Percentiles rank a stretch among this genome's conserved stretches.
These are phyloP conservation scores for Leccinum fuscescens DNA, from an alignment of 1,284 basidiomycete genomes.

Conservation along the genomic window DNA sequence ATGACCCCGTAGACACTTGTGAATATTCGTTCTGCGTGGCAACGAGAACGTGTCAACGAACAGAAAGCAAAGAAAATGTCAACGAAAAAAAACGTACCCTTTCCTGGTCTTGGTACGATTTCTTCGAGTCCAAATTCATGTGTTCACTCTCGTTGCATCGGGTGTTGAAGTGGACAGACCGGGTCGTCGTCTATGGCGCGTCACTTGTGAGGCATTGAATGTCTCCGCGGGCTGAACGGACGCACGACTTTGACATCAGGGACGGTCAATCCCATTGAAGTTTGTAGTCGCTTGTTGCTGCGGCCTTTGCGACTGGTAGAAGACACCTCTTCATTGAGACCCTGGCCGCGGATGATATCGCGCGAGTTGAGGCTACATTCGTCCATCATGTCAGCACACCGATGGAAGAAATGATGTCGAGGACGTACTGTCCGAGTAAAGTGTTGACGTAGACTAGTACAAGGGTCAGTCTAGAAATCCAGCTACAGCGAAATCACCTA, in stretches of 20 bases:
- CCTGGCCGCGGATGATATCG: slow-evolving; percentile 30
- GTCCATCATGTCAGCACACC: slow-evolving; percentile 3
- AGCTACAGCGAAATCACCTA: slow-evolving; percentile 11
- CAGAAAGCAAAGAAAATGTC: neutral
- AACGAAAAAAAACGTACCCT: slow-evolving; percentile 11
- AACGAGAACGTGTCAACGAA: neutral
- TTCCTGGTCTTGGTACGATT: slow-evolving; percentile 13
- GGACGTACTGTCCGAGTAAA: slow-evolving; percentile 29
- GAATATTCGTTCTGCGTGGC: slow-evolving; percentile 16
- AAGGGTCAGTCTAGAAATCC: neutral
- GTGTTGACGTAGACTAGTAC: slow-evolving; percentile 32
- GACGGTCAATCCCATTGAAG: slow-evolving; percentile 18
- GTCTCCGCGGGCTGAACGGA: neutral
- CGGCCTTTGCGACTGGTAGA: slow-evolving; percentile 1
- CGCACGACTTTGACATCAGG: slow-evolving; percentile 22
- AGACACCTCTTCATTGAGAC: slow-evolving; percentile 38
- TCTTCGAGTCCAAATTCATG: slow-evolving; percentile 18
- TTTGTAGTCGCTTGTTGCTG: neutral
- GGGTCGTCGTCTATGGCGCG: slow-evolving; percentile 12
- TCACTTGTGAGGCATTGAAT: neutral
- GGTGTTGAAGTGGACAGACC: slow-evolving; percentile 16
- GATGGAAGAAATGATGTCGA: neutral
- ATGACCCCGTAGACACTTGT: slow-evolving; percentile 20
- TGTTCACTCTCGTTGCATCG: slow-evolving; percentile 6
- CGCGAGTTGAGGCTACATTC: slow-evolving; percentile 36